A percentile compares a stretch with the other conserved stretches of the same genome.
Conservation (phyloP, 139 green algal genomes). For the Mesostigma viride region DNA sequence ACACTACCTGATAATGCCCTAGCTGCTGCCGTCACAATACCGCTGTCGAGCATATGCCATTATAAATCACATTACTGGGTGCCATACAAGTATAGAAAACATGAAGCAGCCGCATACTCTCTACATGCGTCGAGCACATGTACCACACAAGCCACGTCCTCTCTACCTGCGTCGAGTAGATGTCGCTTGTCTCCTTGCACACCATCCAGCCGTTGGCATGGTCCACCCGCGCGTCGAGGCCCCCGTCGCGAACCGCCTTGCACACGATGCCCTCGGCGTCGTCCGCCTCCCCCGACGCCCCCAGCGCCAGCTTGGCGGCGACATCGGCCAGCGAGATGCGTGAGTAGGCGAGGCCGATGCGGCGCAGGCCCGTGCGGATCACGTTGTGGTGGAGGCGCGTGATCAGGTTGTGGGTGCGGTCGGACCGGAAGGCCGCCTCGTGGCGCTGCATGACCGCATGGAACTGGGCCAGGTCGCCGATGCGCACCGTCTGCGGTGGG, state of each 20-base stretch:
- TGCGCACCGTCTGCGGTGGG: constrained; percentile 63
- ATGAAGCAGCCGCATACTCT: too few relatives aligned
- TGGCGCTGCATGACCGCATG: constrained; percentile 45
- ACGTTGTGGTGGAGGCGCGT: constrained; percentile 89
- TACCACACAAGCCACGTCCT: too few relatives aligned
- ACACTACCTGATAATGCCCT: too few relatives aligned
- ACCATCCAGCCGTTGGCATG: constrained; percentile 59
- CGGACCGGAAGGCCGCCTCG: constrained; percentile 49
- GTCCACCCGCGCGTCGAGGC: constrained; percentile 78
- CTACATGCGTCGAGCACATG: too few relatives aligned
- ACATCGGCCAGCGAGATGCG: constrained; percentile 69
- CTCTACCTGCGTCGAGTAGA: constrained; percentile 71
- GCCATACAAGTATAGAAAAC: too few relatives aligned
- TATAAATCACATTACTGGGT: too few relatives aligned
- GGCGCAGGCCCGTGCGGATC: constrained; percentile 79
- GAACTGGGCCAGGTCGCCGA: constrained; percentile 74
- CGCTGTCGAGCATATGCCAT: too few relatives aligned
- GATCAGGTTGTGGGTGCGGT: constrained; percentile 76
- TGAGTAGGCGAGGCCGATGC: constrained; percentile 87
- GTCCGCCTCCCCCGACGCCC: constrained; percentile 37
- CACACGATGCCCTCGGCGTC: constrained; percentile 87
- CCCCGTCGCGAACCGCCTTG: constrained; percentile 57
- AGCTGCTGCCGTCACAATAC: too few relatives aligned
- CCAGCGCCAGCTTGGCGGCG: constrained; percentile 29
- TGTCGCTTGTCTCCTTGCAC: constrained; percentile 52